Base-by-base conservation (phyloP, 371 early-diverging fungal species). In the Caulochytrium protostelioides region DNA sequence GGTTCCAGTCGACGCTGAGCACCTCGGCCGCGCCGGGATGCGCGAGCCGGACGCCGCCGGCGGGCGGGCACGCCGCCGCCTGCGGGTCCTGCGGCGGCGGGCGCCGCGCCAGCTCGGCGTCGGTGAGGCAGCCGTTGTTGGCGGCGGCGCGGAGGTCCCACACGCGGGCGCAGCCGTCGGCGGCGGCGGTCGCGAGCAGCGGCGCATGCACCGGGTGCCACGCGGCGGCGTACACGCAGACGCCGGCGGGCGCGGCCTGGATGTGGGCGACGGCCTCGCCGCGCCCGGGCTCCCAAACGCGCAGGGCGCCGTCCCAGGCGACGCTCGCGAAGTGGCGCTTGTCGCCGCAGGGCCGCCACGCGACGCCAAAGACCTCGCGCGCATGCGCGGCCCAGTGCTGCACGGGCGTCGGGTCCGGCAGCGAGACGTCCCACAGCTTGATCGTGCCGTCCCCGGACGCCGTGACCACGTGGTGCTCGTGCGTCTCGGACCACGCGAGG, bases 1-100 rank as follows among this genome's bases (percentile, higher is more conserved):
- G 90, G 62, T 86, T 86, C 90, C 90, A 92, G 44, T 92, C 94
- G 30, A 85, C 47, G 1, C 80, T 72, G 14, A 92, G 54, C 6
- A 84, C 65, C 46, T 92, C 90, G 39, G 55, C 1, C 72, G 70
- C 17, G 65, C 57, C 32, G 70, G 62, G 16, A 43, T 33, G 44
- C 87, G 87, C 94, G 91, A 92, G 13, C 86, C 50, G 52, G 83
- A 83, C 29, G 83, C 53, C 0, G 79, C 73, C 19, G 74, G 76
- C 56, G 90, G 91, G 7, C 87, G 89, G n/a, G n/a, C 27, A 26
- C 10, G 10, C 10, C 10, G 10, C 13, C 13, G 10, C 13, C 13
- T 26, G 10, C 10, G 27, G n/a, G 10, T 26, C 13, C 13, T 26
- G 10, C 13, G 10, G n/a, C 13, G 10, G n/a, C 13, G 16, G 83